Conservation (phyloP, 1,284 basidiomycete species). For the Butyriboletus appendiculatus region DNA sequence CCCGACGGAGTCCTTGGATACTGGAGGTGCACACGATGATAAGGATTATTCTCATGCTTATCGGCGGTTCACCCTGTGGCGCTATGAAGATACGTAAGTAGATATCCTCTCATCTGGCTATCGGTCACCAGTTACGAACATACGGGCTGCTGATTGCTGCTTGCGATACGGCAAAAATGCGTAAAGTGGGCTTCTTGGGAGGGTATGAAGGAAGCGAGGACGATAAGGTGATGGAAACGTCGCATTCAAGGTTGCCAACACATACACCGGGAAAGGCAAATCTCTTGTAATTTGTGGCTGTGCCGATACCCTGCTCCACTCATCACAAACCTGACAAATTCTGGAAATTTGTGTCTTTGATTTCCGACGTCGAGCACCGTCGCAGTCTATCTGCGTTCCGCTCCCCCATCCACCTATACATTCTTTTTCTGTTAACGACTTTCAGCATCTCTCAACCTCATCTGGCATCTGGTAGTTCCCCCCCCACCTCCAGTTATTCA, state of each 20-base stretch:
- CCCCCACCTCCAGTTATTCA: not conserved
- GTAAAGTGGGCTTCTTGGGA: not conserved
- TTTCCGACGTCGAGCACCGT: constrained; percentile 17
- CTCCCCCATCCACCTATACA: constrained; percentile 4
- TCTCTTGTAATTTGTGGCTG: constrained; percentile 16
- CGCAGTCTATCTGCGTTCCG: constrained; percentile 1
- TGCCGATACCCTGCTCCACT: constrained; percentile 21
- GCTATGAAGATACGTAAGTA: constrained; percentile 14
- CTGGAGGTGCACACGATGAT: constrained; percentile 3
- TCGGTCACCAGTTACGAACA: not conserved
- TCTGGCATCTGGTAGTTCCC: constrained; percentile 9
- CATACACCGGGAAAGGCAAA: constrained; percentile 15
- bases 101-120: not conserved
- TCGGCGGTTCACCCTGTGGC: not conserved
- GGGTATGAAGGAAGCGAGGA: not conserved
- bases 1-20: not conserved
- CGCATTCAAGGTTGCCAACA: constrained; percentile 2
- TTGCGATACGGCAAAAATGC: not conserved
- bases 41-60: constrained; percentile 15
- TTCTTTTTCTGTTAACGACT: constrained; percentile 22
- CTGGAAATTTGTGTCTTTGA: constrained; percentile 20
- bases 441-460: not conserved
- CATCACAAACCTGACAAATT: constrained; percentile 25
- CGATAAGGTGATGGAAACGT: constrained; percentile 7
- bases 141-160: not conserved